Percentiles rank a stretch among this genome's conserved stretches.
phyloP scores from a whole-genome alignment of 1,139 yeast genomes.

The Debaryomycetaceae sp. region DNA sequence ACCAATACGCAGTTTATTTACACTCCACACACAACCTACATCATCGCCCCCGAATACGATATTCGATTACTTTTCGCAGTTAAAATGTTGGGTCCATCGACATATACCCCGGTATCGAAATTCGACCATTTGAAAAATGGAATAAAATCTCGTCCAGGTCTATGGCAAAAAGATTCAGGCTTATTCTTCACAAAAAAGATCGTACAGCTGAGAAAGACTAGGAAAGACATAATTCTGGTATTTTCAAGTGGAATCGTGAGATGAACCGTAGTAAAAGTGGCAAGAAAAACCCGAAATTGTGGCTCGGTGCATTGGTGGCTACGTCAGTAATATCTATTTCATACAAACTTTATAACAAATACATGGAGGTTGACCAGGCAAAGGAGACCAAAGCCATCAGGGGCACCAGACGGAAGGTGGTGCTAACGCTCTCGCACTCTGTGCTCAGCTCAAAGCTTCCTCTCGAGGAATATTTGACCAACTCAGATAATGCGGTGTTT shows the following conservation, averaged over 20 bases:
- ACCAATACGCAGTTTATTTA: no score
- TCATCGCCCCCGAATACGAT: no score
- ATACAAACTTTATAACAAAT: conserved; percentile 28
- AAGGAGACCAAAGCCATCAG: conserved; percentile 13
- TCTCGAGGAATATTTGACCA: conserved; percentile 35
- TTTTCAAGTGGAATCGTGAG: neutral
- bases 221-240: neutral
- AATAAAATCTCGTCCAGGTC: neutral
- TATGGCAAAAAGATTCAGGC: neutral
- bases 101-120: neutral
- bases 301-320: conserved; percentile 37
- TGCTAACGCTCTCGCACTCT: conserved; percentile 43
- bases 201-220: neutral
- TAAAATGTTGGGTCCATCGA: neutral
- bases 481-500: conserved; percentile 42
- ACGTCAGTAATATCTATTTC: conserved; percentile 35
- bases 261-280: neutral
- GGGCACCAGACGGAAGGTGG: conserved; percentile 35
- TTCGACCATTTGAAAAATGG: neutral
- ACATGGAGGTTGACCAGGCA: conserved; percentile 9
- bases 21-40: no score
- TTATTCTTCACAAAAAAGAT: neutral
- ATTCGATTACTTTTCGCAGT: neutral
- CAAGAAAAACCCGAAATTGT: conserved; percentile 26
- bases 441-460: conserved; percentile 39